Percentiles rank a stretch among this genome's conserved stretches.
phyloP scores from a whole-genome alignment of 352 stramenopile genomes.

The Albugo laibachii region DNA sequence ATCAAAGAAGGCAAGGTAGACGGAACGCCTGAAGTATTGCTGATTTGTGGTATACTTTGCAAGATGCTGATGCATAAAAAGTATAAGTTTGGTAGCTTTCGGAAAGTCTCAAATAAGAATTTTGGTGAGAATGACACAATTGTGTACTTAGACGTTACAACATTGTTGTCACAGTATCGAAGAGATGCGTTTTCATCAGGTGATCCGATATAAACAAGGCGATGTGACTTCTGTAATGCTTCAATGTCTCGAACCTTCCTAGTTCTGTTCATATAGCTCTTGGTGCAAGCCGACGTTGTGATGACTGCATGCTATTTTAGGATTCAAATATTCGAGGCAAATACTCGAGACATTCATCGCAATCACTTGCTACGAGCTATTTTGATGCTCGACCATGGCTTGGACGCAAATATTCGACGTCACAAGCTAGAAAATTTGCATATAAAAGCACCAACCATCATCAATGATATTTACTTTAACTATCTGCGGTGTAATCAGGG shows the following conservation, averaged over 20 bases:
- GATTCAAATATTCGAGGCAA: too few species aligned
- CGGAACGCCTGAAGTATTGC: slow-evolving; percentile 74
- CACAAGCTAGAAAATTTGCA: too few species aligned
- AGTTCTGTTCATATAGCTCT: too few species aligned
- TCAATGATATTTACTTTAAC: slow-evolving; percentile 12
- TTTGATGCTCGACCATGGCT: too few species aligned
- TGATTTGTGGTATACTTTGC: slow-evolving; percentile 78
- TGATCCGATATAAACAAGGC: slow-evolving; percentile 40
- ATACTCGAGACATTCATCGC: too few species aligned
- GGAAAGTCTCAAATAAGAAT: slow-evolving; percentile 82
- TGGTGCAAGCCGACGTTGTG: too few species aligned
- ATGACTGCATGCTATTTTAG: too few species aligned
- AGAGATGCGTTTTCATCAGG: slow-evolving; percentile 25
- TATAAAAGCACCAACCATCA: not conserved
- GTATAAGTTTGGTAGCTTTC: slow-evolving; percentile 86
- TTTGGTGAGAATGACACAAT: slow-evolving; percentile 73
- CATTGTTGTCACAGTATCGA: slow-evolving; percentile 73
- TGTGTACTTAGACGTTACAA: slow-evolving; percentile 86
- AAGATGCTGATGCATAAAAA: slow-evolving; percentile 82
- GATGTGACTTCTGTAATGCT: slow-evolving; percentile 9
- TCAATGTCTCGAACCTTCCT: too few species aligned
- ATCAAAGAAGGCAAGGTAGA: slow-evolving; percentile 75
- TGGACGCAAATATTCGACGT: too few species aligned
- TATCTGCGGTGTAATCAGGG: slow-evolving; percentile 76
- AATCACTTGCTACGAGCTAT: too few species aligned